phyloP scores from a whole-genome alignment of 2,329 filamentous ascomycete species.

The Diaporthe sp. region DNA sequence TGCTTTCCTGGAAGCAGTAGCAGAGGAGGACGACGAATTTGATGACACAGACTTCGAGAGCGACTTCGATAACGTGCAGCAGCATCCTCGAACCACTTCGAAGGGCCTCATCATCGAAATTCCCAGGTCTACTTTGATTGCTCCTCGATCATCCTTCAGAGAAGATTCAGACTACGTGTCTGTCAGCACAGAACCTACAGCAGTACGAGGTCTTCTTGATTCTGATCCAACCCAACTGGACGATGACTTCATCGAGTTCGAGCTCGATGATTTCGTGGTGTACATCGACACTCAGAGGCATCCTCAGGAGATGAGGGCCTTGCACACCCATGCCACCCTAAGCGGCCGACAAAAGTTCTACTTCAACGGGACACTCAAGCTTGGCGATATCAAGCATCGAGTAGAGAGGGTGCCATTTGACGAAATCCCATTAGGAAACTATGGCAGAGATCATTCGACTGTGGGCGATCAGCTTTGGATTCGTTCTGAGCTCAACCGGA shows the following conservation, averaged over 20 bases:
- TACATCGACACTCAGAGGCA: slow-evolving; percentile 60
- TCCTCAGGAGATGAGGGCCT: slow-evolving; percentile 64
- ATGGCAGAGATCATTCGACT: slow-evolving; percentile 64
- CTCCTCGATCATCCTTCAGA: slow-evolving; percentile 48
- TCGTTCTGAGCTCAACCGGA: slow-evolving; percentile 62
- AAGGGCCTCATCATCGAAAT: slow-evolving; percentile 42
- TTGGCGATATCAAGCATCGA: slow-evolving; percentile 59
- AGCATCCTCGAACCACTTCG: background rate
- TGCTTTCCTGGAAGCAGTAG: slow-evolving; percentile 1
- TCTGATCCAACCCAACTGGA: slow-evolving; percentile 37
- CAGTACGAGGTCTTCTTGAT: slow-evolving; percentile 49
- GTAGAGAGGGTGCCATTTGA: slow-evolving; percentile 70
- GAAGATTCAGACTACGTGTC: slow-evolving; percentile 46
- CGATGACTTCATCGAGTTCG: slow-evolving; percentile 60
- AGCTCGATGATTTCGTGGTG: slow-evolving; percentile 70
- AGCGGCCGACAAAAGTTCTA: slow-evolving; percentile 56
- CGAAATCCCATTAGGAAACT: slow-evolving; percentile 75
- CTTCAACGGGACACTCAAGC: slow-evolving; percentile 72
- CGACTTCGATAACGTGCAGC: slow-evolving; percentile 15
- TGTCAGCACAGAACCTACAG: slow-evolving; percentile 48
- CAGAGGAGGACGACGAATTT: background rate
- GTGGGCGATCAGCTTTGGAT: slow-evolving; percentile 74
- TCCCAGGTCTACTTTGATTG: slow-evolving; percentile 46
- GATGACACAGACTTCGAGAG: background rate
- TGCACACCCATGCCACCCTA: slow-evolving; percentile 64